Conservation (phyloP, 2,329 filamentous ascomycete species). For the Helotiales sp. region DNA sequence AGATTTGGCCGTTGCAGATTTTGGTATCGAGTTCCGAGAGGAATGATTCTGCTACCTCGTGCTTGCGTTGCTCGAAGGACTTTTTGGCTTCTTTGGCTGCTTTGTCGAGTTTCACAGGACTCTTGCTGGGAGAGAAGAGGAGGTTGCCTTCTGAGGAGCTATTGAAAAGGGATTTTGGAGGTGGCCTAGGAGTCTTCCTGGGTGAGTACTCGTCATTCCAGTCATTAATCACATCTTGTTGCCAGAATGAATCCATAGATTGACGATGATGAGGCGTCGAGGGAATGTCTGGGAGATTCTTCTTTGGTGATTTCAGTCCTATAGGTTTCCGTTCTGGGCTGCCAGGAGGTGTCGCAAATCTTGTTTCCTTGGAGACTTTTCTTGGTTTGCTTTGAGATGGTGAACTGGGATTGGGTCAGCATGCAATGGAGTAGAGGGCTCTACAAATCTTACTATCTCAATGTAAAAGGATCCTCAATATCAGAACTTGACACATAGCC, state of each 20-base stretch:
- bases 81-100: slow-evolving; percentile 50
- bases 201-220: slow-evolving; percentile 66
- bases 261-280: slow-evolving; percentile 52
- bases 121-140: slow-evolving; percentile 29
- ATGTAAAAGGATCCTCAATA: slow-evolving; percentile 25
- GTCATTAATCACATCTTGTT: slow-evolving; percentile 56
- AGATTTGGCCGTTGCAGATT: slow-evolving; percentile 62
- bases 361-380: slow-evolving; percentile 22
- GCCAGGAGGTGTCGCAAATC: slow-evolving; percentile 30
- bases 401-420: slow-evolving; percentile 21
- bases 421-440: background rate
- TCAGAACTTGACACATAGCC: slow-evolving; percentile 17
- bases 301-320: slow-evolving; percentile 30
- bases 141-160: background rate
- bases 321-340: slow-evolving; percentile 27
- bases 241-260: slow-evolving; percentile 60
- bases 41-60: slow-evolving; percentile 62
- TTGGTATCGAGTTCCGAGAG: slow-evolving; percentile 66
- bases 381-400: slow-evolving; percentile 23
- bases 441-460: slow-evolving; percentile 23
- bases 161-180: slow-evolving; percentile 24
- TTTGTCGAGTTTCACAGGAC: slow-evolving; percentile 37
- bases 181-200: slow-evolving; percentile 37
- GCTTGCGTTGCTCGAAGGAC: slow-evolving; percentile 62
- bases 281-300: slow-evolving; percentile 45